phyloP scores from a whole-genome alignment of 75 land plant species.

The Isoetes taiwanensis region DNA sequence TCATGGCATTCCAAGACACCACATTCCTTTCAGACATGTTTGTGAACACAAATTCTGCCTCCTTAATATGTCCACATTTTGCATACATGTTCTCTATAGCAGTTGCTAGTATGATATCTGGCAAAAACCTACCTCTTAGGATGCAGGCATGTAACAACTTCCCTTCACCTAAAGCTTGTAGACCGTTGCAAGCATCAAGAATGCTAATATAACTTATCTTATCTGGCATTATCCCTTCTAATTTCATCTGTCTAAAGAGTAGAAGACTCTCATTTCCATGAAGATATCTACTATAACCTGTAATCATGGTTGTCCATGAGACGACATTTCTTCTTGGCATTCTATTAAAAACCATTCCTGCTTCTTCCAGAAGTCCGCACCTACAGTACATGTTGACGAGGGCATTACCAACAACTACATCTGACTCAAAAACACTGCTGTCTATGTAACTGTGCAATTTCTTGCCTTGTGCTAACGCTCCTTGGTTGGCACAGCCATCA shows the following conservation, averaged over 20 bases:
- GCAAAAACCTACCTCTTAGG: slow-evolving; percentile 15
- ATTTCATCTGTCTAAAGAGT: slow-evolving; percentile 19
- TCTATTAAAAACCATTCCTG: slow-evolving; percentile 20
- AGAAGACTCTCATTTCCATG: slow-evolving; percentile 16
- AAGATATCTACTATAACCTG: slow-evolving; percentile 21
- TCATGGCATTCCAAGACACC: slow-evolving; percentile 31
- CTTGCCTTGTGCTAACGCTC: slow-evolving; percentile 15
- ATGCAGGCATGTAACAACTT: slow-evolving; percentile 26
- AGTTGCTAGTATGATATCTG: slow-evolving; percentile 30
- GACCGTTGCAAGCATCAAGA: slow-evolving; percentile 17
- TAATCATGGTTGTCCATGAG: slow-evolving; percentile 39
- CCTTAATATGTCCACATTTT: slow-evolving; percentile 29
- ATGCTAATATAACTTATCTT: slow-evolving; percentile 27
- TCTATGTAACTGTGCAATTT: slow-evolving; percentile 13
- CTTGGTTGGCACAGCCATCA: no score
- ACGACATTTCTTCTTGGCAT: slow-evolving; percentile 22
- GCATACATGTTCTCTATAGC: slow-evolving; percentile 35
- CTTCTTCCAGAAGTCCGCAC: slow-evolving; percentile 14
- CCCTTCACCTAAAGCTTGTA: slow-evolving; percentile 7
- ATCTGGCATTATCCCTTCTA: slow-evolving; percentile 8
- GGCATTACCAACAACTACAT: slow-evolving; percentile 21
- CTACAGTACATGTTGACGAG: slow-evolving; percentile 32
- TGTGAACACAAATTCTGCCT: slow-evolving; percentile 16
- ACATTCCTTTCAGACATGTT: slow-evolving; percentile 21
- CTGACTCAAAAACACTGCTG: background rate